Evolutionary conservation across 306 rosid genomes (phyloP), one percentile per base, ranked within the genome.

Genomic region (Trifolium repens): DNA sequence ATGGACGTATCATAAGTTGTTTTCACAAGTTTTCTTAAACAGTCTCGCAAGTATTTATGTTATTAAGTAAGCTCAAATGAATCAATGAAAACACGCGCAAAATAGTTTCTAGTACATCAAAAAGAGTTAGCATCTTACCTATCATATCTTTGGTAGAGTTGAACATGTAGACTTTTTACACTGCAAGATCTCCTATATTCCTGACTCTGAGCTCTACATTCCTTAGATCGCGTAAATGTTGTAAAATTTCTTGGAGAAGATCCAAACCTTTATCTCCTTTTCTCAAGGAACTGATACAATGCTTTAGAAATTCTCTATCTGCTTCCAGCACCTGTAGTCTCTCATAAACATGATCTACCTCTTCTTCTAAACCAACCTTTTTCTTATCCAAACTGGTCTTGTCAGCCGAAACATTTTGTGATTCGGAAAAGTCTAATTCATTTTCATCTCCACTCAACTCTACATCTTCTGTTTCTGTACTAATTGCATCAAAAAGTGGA

Each of bases 211-310:
- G 79, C 26, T 94, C 99, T 9, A 94, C 96, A 68, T 77, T 90
- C 84, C 96, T 86, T n/a, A 94, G 88, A 88, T 87, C 96, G 2
- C 98, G 97, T 74, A 96, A 98, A 84, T 92, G 98, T 39, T 90
- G 96, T 77, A 96, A 77, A 83, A 96, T 96, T 84, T 96, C 96
- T 82, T 89, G 93, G 72, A 93, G 97, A 83, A 93, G 89, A 71
- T 86, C 61, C 54, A 96, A 58, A 16, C 99, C 98, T 74, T 90
- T 89, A 59, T 92, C 99, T 8, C 98, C 99, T 87, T 96, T 96
- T 81, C 86, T 88, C 89, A 96, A 82, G 63, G 99, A 94, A 71
- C 91, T 79, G 62, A 91, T 78, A 55, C 99, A 96, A 52, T 92
- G 96, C 86, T 89, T 92, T 54, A 96, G 98, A 78, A 96, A 96